A percentile compares a stretch with the other conserved stretches of the same genome.
These are phyloP conservation scores for Candida ulmi DNA, from an alignment of 805 yeast genomes.

Conservation along the genomic window DNA sequence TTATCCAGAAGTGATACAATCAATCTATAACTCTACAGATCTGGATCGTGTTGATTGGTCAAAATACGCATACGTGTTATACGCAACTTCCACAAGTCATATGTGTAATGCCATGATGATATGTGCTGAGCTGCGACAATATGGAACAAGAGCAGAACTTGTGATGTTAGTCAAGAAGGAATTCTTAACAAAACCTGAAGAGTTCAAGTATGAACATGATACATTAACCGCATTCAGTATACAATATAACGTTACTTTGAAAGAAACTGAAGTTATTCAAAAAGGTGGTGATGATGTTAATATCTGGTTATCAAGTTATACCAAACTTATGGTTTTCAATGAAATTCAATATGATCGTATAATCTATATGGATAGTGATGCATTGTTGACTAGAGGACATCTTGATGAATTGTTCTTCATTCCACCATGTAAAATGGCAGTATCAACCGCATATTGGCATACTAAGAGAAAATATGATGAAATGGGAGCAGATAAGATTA, in stretches of 20 bases:
- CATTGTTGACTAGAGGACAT: constrained; percentile 31
- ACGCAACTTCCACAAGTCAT: constrained; percentile 49
- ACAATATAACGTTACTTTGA: constrained; percentile 12
- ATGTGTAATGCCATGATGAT: constrained; percentile 48
- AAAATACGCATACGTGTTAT: constrained; percentile 51
- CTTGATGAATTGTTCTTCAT: constrained; percentile 48
- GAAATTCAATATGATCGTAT: constrained; percentile 44
- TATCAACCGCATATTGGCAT: constrained; percentile 40
- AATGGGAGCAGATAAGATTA: constrained; percentile 12
- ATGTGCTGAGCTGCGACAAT: constrained; percentile 32
- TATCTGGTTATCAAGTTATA: constrained; percentile 46
- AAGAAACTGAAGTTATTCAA: constrained; percentile 14
- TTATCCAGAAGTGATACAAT: constrained; percentile 20
- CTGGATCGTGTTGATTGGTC: constrained; percentile 32
- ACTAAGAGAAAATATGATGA: constrained; percentile 23
- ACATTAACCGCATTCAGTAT: constrained; percentile 6
- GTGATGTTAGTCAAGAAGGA: constrained; percentile 37
- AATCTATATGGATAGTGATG: constrained; percentile 56
- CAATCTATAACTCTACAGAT: constrained; percentile 13
- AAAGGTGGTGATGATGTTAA: constrained; percentile 13
- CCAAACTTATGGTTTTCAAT: constrained; percentile 50
- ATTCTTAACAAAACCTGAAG: constrained; percentile 19
- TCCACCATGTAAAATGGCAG: constrained; percentile 41
- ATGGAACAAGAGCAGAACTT: constrained; percentile 38
- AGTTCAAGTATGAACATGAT: constrained; percentile 9